Evolutionary conservation across 768 basidiomycete species (phyloP).

Genomic region (Royoungia palumana): DNA sequence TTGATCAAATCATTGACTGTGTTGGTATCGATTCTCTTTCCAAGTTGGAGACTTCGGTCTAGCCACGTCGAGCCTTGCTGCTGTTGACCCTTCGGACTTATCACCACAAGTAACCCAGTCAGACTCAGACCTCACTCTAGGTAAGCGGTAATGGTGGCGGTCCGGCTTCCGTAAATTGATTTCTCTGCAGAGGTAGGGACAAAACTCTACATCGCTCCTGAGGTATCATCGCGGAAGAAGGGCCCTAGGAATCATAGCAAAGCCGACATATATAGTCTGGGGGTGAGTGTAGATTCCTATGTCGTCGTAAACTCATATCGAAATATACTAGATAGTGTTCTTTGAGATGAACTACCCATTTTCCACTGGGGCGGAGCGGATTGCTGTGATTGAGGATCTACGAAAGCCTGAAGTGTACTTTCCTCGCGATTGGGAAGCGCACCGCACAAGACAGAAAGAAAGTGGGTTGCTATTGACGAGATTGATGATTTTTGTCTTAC

Average conservation of each 20-base stretch:
- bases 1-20: neutral
- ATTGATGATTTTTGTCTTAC: constrained; percentile 3
- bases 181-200: constrained; percentile 77
- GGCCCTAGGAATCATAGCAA: constrained; percentile 78
- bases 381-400: constrained; percentile 75
- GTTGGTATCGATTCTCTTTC: neutral
- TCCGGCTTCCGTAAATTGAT: neutral
- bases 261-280: constrained; percentile 93
- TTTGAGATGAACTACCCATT: constrained; percentile 95
- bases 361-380: constrained; percentile 78
- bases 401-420: constrained; percentile 72
- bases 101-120: constrained; percentile 41
- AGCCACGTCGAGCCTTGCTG: constrained; percentile 77
- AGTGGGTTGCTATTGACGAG: constrained; percentile 44
- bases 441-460: constrained; percentile 59
- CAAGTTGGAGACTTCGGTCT: constrained; percentile 91
- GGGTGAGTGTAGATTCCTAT: constrained; percentile 47
- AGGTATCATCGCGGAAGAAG: constrained; percentile 64
- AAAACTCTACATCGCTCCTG: constrained; percentile 88
- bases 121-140: constrained; percentile 74
- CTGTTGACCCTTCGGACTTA: constrained; percentile 71
- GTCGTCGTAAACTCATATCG: neutral
- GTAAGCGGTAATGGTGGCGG: constrained; percentile 32
- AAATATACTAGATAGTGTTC: constrained; percentile 71
- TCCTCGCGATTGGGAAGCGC: constrained; percentile 68